Base-by-base conservation (phyloP, 768 basidiomycete species). In the Calocera cornea region DNA sequence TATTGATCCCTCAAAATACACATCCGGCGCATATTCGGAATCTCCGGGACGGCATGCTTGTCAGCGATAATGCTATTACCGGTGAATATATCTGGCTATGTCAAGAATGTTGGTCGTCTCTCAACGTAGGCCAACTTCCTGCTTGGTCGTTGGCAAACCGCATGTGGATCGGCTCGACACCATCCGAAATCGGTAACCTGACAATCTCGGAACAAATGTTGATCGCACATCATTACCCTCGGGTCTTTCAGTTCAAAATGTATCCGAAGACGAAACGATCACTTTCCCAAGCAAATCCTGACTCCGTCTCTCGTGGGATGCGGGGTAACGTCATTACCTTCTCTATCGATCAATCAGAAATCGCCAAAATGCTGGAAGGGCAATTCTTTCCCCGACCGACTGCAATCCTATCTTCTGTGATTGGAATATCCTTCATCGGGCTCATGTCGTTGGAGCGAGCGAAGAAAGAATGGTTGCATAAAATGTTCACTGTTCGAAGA, bases 131-230 rank as follows among this genome's bases (percentile, higher is more conserved):
- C 31, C 27, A 12, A 1, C 16, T 69, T 24, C 31, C 29, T 2
- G 12, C 67, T 12, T 73, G 72, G 65, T 40, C 76, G 0, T 73
- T 82, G 0, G 77, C 77, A 8, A 81, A 80, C 65, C 71, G 74
- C 7, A 49, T 81, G 36, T 81, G 79, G 80, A 73, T 80, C 22
- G 80, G 80, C 10, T 2, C 68, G 0, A 64, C 76, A 2, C 80
- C 80, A 0, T 70, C 64, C 40, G 69, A 76, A 34, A 68, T 80
- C 0, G 34, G 71, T 17, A 27, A 47, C 0, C 68, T 81, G 2
- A 78, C 79, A 0, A 64, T 80, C 24, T 72, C 78, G 0, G 79
- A 81, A 68, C 77, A 76, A 64, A 67, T 80, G 5, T 72, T 81
- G 0, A 73, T 81, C 11, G 70, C 75, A 0, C 72, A 70, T 0